Base-by-base conservation (phyloP, 441 rosid genomes). In the Omphalea diandra region DNA sequence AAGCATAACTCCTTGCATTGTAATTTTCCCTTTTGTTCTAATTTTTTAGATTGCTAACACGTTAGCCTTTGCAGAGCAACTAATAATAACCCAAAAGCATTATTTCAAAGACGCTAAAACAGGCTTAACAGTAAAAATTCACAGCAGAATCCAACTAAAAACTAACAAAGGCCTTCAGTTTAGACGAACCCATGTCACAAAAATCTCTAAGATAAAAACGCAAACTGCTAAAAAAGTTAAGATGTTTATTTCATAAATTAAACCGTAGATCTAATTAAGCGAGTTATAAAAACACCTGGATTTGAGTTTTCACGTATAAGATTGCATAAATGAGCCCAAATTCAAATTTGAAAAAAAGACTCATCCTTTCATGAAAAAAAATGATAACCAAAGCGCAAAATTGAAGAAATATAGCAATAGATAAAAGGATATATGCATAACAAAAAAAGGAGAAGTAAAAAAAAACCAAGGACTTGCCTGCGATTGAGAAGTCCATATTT, bases 401-500 rank as follows among this genome's bases (percentile, higher is more conserved):
- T 38, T 26, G n/a, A 36, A 41, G 24, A 54, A 11, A n/a, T 14
- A 18, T 5, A 1, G 27, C 2, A 24, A 38, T 8, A 59, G 14
- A 14, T 3, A 52, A 4, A 7, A 3, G 18, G 4, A 47, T 0
- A 2, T 5, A 49, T 66, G n/a, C n/a, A n/a, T n/a, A n/a, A n/a
- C n/a, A n/a, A 69, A 7, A 55, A 20, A 57, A 33, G 8, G 0
- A 56, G 55, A 47, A 46, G 24, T 43, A 0, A n/a, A n/a, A n/a
- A 24, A 18, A 6, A 57, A 0, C 15, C 5, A 53, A 58, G 0
- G 27, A 72, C 82, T 75, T 72, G 63, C 90, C 87, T 76, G 79
- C 53, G 54, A 80, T 73, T 54, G 83, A 74, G 41, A 52, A 50
- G 27, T 72, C 85, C 75, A 63, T 72, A 6, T 62, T 76, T 35